Evolutionary conservation across 371 early-diverging fungal species (phyloP), one percentile per base, ranked within the genome.

Genomic region (Dentiscutata heterogama): DNA sequence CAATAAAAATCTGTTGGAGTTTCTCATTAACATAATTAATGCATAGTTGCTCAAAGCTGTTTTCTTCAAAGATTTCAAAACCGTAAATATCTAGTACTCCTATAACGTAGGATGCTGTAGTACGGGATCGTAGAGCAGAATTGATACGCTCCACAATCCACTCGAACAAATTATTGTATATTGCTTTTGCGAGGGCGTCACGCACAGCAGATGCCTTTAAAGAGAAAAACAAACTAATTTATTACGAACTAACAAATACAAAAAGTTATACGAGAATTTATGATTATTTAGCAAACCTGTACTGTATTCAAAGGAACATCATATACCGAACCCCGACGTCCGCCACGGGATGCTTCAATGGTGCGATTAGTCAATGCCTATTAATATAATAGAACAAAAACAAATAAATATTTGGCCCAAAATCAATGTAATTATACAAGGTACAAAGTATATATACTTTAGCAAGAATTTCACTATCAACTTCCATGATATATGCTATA

Each of bases 11-110:
- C 86, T 99, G 99, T 86, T 99, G 99, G 82, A 99, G 90, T 87
- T 98, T 97, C 86, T 99, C 99, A 89, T 99, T 99, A 79, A 99
- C 99, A 83, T 99, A 99, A 90, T 99, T 99, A 90, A 99, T 99
- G 89, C 99, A 99, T 82, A 99, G 94, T 89, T 99, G 99, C 87
- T 99, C 99, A 88, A 99, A 99, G 73, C 97, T 97, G 91, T 99
- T 99, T 82, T 96, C 94, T 79, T 98, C 91, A 84, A 97, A 97
- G 81, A 97, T 96, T 91, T 97, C 97, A 86, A 98, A 97, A 68
- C 99, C 97, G 84, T 97, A 96, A 88, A 98, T 96, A 91, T 99
- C 97, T 86, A 99, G 86, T 10, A 99, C 98, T 82, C 99, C 99
- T 60, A 99, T 90, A 16, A 94, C 94, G 78, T 95, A 92, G 25